Conservation (phyloP, 257 asterid species). For the Eustoma russellianum region DNA sequence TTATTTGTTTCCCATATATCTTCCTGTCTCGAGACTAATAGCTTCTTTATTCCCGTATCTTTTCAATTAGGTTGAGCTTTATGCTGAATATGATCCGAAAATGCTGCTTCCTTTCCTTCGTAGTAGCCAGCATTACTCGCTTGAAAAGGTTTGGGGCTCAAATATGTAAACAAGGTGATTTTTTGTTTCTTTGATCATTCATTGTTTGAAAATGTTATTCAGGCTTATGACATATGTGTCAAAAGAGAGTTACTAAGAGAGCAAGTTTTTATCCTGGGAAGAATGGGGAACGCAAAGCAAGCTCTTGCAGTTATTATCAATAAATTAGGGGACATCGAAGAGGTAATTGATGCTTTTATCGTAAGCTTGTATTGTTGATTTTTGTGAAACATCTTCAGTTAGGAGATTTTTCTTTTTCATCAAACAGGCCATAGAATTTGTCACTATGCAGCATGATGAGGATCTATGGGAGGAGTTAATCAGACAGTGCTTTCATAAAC, state of each 20-base stretch:
- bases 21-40: constrained; percentile 1
- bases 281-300: constrained; percentile 93
- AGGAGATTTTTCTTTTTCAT: constrained; percentile 19
- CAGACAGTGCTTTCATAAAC: constrained; percentile 81
- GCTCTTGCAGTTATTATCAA: constrained; percentile 89
- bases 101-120: constrained; percentile 96
- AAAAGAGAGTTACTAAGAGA: constrained; percentile 58
- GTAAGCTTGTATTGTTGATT: constrained; percentile 5
- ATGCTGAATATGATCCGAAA: constrained; percentile 76
- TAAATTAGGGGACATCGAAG: constrained; percentile 82
- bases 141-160: constrained; percentile 63
- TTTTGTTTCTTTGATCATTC: constrained; percentile 4
- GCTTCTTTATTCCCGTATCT: background rate
- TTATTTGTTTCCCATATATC: background rate
- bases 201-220: constrained; percentile 20
- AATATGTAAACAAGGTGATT: background rate
- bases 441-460: constrained; percentile 88
- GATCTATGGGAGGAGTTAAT: constrained; percentile 99
- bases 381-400: constrained; percentile 11
- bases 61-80: constrained; percentile 76
- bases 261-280: constrained; percentile 96
- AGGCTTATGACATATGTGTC: constrained; percentile 93
- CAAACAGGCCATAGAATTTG: constrained; percentile 93
- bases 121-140: constrained; percentile 94
- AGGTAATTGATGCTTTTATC: constrained; percentile 40